Evolutionary conservation across 2,329 filamentous ascomycete genomes (phyloP), one percentile per base, ranked within the genome.

Genomic region (Triangularia verruculosa): DNA sequence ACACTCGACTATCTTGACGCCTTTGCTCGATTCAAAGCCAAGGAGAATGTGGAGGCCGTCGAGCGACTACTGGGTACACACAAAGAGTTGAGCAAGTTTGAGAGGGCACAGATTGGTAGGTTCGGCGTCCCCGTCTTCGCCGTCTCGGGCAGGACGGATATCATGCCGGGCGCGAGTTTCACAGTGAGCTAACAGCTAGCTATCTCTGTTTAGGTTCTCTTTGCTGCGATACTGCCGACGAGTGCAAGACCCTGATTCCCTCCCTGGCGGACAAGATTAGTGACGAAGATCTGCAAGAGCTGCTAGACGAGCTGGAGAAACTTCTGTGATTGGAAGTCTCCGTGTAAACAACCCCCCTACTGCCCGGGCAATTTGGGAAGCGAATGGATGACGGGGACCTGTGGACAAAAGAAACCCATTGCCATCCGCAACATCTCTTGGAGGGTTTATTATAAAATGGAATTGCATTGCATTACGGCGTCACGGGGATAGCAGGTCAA

Each of bases 211-310:
- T 20, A 96, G 93, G 93, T 32, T 96, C 92, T 30, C 82, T 99
- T 43, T 97, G 93, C 77, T 97, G 93, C 75, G 93, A 96, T 72
- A 90, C 88, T 53, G 90, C 92, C 64, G 95, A 99, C 74, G 96
- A 99, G 79, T 95, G 95, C 65, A 97, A 97, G 80, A 97, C 92
- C 8, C 83, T 99, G 64, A 96, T 99, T 67, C 96, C 95, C 1
- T 97, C 86, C 63, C 78, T 99, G 58, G 84, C 88, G 70, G 89
- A 93, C 77, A 99, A 99, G 80, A 96, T 98, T 73, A 85, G 85
- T 66, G 94, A 98, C 74, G 90, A 92, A 34, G 92, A 96, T 70
- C 79, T 99, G 68, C 89, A 96, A 77, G 89, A 93, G 67, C 81
- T 98, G 63, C 83, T 99, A 63, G 89, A 97, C 73, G 93, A 99